Evolutionary conservation across 257 asterid species (phyloP).

Genomic region (Ocimum tenuiflorum): DNA sequence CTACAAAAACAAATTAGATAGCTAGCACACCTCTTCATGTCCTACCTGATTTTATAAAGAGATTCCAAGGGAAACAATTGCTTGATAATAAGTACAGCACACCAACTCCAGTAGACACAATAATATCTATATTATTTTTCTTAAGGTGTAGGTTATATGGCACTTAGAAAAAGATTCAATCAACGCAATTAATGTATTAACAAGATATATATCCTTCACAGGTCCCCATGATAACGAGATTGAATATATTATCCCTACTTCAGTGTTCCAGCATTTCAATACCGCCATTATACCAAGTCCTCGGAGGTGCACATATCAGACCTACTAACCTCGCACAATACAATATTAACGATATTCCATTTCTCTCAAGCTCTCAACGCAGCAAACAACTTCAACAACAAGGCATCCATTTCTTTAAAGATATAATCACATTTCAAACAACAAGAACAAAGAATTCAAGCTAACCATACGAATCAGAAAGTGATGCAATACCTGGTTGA

Average conservation of each 20-base stretch:
- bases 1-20: slow-evolving; percentile 36
- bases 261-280: neutral
- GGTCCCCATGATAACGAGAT: neutral
- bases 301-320: neutral
- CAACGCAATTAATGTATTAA: no score
- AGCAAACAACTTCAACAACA: neutral
- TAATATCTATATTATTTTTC: neutral
- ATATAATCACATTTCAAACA: neutral
- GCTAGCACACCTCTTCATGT: slow-evolving; percentile 31
- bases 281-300: neutral
- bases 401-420: neutral
- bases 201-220: no score
- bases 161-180: neutral
- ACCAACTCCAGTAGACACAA: neutral
- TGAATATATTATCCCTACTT: neutral
- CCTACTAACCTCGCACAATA: neutral
- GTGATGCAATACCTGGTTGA: slow-evolving; percentile 46
- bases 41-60: slow-evolving; percentile 32
- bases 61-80: slow-evolving; percentile 23
- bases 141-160: neutral
- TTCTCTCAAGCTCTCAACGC: neutral
- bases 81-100: slow-evolving; percentile 1
- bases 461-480: neutral
- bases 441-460: neutral
- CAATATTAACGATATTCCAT: neutral